A percentile compares a stretch with the other conserved stretches of the same genome.
These are phyloP conservation scores for Fraxinus velutina DNA, from an alignment of 305 asterid species.

Conservation along the genomic window DNA sequence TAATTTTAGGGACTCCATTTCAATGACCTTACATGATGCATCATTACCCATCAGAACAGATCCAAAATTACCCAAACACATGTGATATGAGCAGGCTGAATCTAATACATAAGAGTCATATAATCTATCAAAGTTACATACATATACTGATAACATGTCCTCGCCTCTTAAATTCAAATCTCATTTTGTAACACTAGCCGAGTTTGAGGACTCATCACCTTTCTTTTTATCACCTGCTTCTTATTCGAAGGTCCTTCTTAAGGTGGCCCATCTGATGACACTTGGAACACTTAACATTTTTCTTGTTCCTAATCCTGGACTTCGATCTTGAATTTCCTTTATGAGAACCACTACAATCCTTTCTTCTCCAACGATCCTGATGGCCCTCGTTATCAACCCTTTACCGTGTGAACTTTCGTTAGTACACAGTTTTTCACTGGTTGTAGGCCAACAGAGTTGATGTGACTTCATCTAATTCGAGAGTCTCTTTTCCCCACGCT, in stretches of 20 bases:
- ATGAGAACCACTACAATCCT: neutral
- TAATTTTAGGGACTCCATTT: neutral
- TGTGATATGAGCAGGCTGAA: neutral
- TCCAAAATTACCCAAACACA: neutral
- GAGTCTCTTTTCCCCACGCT: neutral
- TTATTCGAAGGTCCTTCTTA: neutral
- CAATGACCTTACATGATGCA: neutral
- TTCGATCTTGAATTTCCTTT: neutral
- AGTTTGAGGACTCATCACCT: neutral
- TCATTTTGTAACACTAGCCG: neutral
- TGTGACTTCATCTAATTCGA: neutral
- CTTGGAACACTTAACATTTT: neutral
- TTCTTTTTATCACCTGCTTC: neutral
- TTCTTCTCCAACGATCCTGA: neutral
- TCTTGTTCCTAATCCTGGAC: neutral
- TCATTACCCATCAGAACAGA: neutral
- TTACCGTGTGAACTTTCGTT: neutral
- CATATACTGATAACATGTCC: neutral
- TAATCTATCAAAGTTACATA: neutral
- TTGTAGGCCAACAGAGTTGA: neutral
- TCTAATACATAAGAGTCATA: neutral
- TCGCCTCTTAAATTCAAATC: neutral
- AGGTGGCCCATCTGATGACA: neutral
- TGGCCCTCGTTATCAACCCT: neutral
- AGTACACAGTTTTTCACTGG: neutral